A percentile compares a stretch with the other conserved stretches of the same genome.
These are phyloP conservation scores for Massariosphaeria phaeospora DNA, from an alignment of 495 filamentous ascomycete genomes.

Conservation along the genomic window DNA sequence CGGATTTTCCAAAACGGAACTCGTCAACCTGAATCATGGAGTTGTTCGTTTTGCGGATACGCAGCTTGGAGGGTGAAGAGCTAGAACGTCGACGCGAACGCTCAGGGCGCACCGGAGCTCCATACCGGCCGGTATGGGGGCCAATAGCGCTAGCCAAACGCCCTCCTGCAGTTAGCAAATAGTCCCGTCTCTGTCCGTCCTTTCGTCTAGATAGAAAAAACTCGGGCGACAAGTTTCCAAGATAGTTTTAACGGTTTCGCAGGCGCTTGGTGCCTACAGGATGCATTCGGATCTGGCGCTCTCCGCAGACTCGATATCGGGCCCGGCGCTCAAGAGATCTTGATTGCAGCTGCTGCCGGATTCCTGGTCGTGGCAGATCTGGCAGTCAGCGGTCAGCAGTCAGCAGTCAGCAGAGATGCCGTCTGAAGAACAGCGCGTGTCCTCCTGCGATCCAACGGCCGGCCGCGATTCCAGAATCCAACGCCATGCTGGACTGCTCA, in stretches of 20 bases:
- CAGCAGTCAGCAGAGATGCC: no score
- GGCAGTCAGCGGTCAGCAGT: no score
- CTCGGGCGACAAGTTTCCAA: neutral
- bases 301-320: constrained; percentile 24
- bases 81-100: neutral
- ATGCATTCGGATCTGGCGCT: constrained; percentile 19
- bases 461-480: constrained; percentile 2
- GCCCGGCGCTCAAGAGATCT: constrained; percentile 12
- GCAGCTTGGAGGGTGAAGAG: neutral
- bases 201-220: no score
- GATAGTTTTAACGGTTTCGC: neutral
- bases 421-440: no score
- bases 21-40: constrained; percentile 19
- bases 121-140: neutral
- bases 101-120: neutral
- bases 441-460: no score
- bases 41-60: constrained; percentile 1
- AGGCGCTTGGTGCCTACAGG: neutral
- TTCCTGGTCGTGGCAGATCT: no score
- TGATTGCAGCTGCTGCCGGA: no score
- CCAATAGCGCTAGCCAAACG: neutral
- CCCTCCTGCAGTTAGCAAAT: constrained; percentile 10
- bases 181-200: constrained; percentile 15
- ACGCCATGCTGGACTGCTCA: neutral
- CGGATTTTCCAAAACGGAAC: constrained; percentile 20